A percentile compares a stretch with the other conserved stretches of the same genome.
Conservation (phyloP, 208 protist species). For the Crithidia expoeki region DNA sequence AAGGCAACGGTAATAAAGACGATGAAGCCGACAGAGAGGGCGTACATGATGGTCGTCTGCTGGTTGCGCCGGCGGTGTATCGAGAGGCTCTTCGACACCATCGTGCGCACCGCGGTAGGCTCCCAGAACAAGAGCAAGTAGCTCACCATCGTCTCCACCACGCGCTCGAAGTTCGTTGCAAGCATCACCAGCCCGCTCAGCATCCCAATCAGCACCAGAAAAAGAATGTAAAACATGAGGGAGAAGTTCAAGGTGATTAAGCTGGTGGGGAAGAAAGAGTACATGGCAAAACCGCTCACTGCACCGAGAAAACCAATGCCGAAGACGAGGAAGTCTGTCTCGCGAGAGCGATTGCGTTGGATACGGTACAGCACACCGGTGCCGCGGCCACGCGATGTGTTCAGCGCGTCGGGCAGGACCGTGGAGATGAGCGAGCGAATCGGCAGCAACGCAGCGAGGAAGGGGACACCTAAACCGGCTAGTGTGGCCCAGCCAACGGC, state of each 20-base stretch:
- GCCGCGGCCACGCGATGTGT: conserved; percentile 56
- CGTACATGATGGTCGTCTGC: conserved; percentile 95
- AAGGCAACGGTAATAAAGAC: conserved; percentile 92
- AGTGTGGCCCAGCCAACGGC: conserved; percentile 71
- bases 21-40: conserved; percentile 90
- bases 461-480: conserved; percentile 81
- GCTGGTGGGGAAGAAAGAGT: conserved; percentile 92
- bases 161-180: conserved; percentile 89
- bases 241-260: conserved; percentile 87
- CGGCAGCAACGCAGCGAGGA: conserved; percentile 85
- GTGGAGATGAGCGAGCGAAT: conserved; percentile 72
- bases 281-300: conserved; percentile 80
- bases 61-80: conserved; percentile 91
- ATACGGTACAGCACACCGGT: conserved; percentile 81
- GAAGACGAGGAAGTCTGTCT: conserved; percentile 41
- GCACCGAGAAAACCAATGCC: conserved; percentile 56
- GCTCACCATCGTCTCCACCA: conserved; percentile 54
- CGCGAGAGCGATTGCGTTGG: conserved; percentile 32
- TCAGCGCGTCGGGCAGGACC: conserved; percentile 84
- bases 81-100: conserved; percentile 90
- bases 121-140: conserved; percentile 91
- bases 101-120: conserved; percentile 42
- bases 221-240: conserved; percentile 94
- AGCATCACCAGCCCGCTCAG: conserved; percentile 91
- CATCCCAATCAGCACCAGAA: conserved; percentile 90